Conservation (phyloP, 1,139 yeast genomes). For the Yamadazyma friedrichii region DNA sequence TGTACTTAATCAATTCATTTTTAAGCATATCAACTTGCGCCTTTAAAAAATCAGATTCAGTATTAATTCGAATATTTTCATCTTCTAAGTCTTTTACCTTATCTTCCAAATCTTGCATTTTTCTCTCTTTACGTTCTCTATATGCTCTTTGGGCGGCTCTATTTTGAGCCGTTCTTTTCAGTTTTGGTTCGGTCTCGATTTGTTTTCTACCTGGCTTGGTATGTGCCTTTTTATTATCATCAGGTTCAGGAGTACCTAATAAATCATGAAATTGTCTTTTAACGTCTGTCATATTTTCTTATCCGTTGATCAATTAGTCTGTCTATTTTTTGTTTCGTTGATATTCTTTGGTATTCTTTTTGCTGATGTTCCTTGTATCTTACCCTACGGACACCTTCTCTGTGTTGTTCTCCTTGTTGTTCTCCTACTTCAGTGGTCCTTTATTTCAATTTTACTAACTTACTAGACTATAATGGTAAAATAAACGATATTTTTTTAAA, state of each 20-base stretch:
- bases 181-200: slow-evolving; percentile 72
- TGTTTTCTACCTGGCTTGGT: slow-evolving; percentile 65
- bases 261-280: slow-evolving; percentile 36
- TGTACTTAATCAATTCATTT: slow-evolving; percentile 64
- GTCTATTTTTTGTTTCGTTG: not conserved
- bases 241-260: slow-evolving; percentile 18
- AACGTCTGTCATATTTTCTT: slow-evolving; percentile 28
- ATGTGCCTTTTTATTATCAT: slow-evolving; percentile 39
- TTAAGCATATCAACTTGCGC: slow-evolving; percentile 76
- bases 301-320: not conserved
- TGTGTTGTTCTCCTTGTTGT: not conserved
- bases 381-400: not conserved
- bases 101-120: slow-evolving; percentile 82
- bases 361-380: not conserved
- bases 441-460: not conserved
- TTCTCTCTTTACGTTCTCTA: slow-evolving; percentile 87
- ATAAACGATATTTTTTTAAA: not conserved
- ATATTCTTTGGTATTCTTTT: not conserved
- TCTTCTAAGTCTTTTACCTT: slow-evolving; percentile 71
- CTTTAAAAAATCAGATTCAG: slow-evolving; percentile 73
- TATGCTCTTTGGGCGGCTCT: slow-evolving; percentile 98
- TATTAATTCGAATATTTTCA: slow-evolving; percentile 58
- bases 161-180: slow-evolving; percentile 92
- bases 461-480: no score
- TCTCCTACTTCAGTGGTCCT: not conserved